Conservation (phyloP, 345 rosid species). For the Eucalyptus virginea region DNA sequence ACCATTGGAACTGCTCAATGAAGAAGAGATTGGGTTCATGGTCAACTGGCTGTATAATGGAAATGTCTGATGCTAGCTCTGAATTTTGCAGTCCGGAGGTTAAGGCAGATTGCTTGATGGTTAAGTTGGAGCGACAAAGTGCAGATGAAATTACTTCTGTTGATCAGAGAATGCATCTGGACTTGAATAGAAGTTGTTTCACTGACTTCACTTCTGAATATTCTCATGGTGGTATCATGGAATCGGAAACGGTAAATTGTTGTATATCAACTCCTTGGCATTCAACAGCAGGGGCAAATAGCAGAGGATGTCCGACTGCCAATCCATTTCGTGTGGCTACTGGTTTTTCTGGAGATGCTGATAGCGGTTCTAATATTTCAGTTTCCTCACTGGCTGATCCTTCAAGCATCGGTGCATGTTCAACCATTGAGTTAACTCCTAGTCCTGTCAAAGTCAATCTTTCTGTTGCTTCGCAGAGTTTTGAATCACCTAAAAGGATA, state of each 20-base stretch:
- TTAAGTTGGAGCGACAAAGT: background rate
- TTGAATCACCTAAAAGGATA: background rate
- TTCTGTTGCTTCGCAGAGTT: background rate
- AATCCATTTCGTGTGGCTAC: background rate
- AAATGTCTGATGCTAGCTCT: background rate
- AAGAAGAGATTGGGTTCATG: slow-evolving; percentile 25
- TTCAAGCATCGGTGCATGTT: background rate
- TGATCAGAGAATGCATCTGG: background rate
- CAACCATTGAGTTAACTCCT: background rate
- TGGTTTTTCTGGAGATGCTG: background rate
- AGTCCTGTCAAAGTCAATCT: background rate
- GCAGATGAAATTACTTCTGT: background rate
- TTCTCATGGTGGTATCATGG: background rate
- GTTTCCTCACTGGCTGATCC: background rate
- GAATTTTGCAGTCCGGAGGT: background rate
- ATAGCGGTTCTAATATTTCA: background rate
- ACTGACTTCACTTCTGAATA: background rate
- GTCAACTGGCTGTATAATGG: background rate
- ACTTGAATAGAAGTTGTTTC: background rate
- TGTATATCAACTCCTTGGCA: background rate
- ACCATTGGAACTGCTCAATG: slow-evolving; percentile 43
- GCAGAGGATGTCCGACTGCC: background rate
- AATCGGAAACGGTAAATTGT: background rate
- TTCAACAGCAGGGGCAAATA: background rate
- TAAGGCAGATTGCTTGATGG: background rate